These are phyloP conservation scores for Dactylis glomerata DNA, from an alignment of 176 grass and related monocot genomes.

Conservation along the genomic window DNA sequence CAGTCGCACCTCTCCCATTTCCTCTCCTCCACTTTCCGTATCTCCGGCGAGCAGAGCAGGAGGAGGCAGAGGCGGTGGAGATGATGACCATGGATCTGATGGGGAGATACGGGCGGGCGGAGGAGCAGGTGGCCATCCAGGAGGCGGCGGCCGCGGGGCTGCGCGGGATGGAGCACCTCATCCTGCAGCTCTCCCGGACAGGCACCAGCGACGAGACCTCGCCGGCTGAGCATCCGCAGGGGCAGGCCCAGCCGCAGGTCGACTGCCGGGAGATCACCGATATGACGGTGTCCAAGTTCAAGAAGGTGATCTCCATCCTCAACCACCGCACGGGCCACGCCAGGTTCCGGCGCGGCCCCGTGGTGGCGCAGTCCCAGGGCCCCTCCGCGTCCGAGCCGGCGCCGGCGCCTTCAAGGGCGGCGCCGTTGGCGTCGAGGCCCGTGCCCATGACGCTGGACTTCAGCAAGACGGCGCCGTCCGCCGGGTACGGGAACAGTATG, in stretches of 20 bases:
- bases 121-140: conserved; percentile 76
- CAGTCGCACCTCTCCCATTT: background rate
- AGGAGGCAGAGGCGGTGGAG: no score
- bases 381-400: conserved; percentile 12
- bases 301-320: conserved; percentile 82
- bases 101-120: conserved; percentile 43
- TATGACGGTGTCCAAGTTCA: conserved; percentile 78
- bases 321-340: conserved; percentile 89
- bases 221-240: background rate
- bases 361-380: conserved; percentile 25
- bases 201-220: conserved; percentile 30
- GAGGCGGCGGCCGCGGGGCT: conserved; percentile 66
- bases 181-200: conserved; percentile 51
- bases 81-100: conserved; percentile 59
- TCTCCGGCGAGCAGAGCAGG: conserved; percentile 2
- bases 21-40: background rate
- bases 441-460: conserved; percentile 52
- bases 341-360: conserved; percentile 67
- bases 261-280: conserved; percentile 82
- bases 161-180: conserved; percentile 69
- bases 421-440: background rate
- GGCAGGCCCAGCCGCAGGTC: background rate
- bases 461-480: background rate
- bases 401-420: background rate
- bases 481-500: background rate